phyloP scores from a whole-genome alignment of 2,329 filamentous ascomycete species.

The Esteya vermicola region DNA sequence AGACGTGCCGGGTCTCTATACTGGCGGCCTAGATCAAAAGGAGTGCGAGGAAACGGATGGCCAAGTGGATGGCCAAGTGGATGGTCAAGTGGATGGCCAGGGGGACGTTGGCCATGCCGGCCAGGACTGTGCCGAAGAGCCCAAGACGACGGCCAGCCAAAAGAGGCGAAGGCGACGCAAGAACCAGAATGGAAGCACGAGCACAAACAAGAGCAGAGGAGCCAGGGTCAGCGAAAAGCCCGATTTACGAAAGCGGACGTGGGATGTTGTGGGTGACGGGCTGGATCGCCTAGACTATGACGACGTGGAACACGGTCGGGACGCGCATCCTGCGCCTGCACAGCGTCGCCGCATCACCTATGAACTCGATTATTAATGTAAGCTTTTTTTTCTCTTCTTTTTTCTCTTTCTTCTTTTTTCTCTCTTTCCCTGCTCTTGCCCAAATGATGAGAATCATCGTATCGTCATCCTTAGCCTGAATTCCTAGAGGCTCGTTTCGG shows the following conservation, averaged over 20 bases:
- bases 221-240: conserved; percentile 34
- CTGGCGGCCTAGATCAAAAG: too few relatives aligned
- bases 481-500: conserved; percentile 17
- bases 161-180: conserved; percentile 5
- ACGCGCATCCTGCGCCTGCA: conserved; percentile 14
- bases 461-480: conserved; percentile 98
- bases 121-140: too few relatives aligned
- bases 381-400: neutral
- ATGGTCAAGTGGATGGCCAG: too few relatives aligned
- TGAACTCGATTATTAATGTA: conserved; percentile 19
- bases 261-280: conserved; percentile 50
- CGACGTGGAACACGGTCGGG: conserved; percentile 19
- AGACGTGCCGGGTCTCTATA: too few relatives aligned
- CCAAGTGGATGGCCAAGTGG: too few relatives aligned
- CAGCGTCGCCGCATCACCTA: conserved; percentile 33
- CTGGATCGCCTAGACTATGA: conserved; percentile 48
- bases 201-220: conserved; percentile 14
- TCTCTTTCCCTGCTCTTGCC: conserved; percentile 1
- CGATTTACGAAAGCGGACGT: conserved; percentile 51
- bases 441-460: conserved; percentile 68
- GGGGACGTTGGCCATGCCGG: too few relatives aligned
- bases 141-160: conserved; percentile 1
- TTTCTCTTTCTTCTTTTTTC: neutral
- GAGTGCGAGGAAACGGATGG: too few relatives aligned
- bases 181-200: conserved; percentile 15